These are phyloP conservation scores for Manihot esculenta DNA, from an alignment of 441 rosid genomes.

Conservation along the genomic window DNA sequence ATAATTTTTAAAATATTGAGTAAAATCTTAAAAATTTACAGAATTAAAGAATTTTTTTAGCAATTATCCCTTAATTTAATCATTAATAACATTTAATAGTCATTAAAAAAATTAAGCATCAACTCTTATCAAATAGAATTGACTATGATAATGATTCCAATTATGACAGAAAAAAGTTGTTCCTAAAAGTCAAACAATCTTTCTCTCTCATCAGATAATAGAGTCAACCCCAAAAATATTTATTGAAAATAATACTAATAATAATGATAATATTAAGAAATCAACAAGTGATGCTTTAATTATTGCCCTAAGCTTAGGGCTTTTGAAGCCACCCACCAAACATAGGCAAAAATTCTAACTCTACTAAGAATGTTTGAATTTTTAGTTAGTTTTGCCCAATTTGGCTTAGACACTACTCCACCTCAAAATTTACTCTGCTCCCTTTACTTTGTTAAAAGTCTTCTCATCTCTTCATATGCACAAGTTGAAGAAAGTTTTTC, in stretches of 20 bases:
- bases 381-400: background rate
- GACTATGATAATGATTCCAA: no score
- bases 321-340: background rate
- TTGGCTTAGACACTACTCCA: background rate
- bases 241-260: constrained; percentile 11
- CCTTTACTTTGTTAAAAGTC: background rate
- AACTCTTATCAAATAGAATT: no score
- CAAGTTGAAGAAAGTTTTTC: no score
- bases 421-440: background rate
- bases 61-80: no score
- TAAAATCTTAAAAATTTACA: no score
- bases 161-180: background rate
- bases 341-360: no score
- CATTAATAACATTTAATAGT: no score
- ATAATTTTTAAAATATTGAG: no score
- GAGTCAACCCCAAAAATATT: constrained; percentile 18
- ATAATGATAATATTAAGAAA: background rate
- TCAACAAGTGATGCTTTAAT: background rate
- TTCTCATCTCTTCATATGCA: background rate
- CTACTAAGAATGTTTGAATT: no score
- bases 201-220: background rate
- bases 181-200: background rate
- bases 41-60: no score
- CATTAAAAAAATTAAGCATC: no score
- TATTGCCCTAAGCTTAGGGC: background rate